A percentile compares a stretch with the other conserved stretches of the same genome.
Conservation (phyloP, 352 stramenopile genomes). For the Pythium aristosporum region DNA sequence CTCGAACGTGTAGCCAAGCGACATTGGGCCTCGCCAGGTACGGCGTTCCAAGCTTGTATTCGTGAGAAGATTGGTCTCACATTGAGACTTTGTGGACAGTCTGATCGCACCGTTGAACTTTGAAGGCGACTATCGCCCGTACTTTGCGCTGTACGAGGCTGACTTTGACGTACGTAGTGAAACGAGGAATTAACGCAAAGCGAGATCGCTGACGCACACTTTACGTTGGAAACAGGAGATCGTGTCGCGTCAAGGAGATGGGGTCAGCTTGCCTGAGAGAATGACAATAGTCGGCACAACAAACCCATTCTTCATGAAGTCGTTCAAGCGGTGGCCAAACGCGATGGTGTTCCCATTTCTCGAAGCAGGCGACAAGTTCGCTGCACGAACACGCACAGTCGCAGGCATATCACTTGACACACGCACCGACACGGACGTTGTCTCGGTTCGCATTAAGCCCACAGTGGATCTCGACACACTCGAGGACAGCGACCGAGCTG, state of each 20-base stretch:
- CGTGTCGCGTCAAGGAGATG: constrained; percentile 51
- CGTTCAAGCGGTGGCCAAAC: constrained; percentile 77
- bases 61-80: not conserved
- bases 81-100: constrained; percentile 25
- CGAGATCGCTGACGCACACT: not conserved
- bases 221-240: constrained; percentile 34
- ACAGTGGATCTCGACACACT: constrained; percentile 42
- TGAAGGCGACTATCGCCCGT: constrained; percentile 80
- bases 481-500: constrained; percentile 36
- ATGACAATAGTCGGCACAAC: constrained; percentile 80
- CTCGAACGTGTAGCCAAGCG: constrained; percentile 79
- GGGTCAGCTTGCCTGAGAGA: constrained; percentile 40
- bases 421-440: constrained; percentile 33
- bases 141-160: constrained; percentile 84
- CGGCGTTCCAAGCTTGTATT: not conserved
- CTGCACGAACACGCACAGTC: constrained; percentile 18
- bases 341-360: constrained; percentile 79
- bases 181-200: not conserved
- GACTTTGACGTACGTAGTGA: constrained; percentile 69
- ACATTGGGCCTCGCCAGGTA: constrained; percentile 79
- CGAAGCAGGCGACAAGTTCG: constrained; percentile 27
- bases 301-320: constrained; percentile 89
- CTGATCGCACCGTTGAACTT: constrained; percentile 82
- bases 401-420: not conserved
- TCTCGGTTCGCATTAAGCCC: constrained; percentile 52